Conservation (phyloP, 345 rosid genomes). For the Brassica nigra region DNA sequence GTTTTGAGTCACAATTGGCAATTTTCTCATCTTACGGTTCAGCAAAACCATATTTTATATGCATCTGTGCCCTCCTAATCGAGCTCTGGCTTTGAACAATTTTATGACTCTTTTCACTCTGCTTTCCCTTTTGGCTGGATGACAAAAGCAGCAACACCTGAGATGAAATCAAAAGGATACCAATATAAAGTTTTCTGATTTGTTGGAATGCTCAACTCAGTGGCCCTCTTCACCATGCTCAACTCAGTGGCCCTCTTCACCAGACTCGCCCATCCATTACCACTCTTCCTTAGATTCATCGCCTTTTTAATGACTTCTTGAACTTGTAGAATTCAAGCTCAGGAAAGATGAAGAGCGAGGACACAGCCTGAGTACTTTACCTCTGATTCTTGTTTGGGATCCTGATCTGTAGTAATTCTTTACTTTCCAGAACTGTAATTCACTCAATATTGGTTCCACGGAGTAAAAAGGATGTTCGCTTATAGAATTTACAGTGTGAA, state of each 20-base stretch:
- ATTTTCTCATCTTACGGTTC: background rate
- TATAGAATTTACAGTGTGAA: constrained; percentile 36
- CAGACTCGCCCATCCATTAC: constrained; percentile 15
- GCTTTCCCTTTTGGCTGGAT: constrained; percentile 25
- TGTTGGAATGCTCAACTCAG: constrained; percentile 31
- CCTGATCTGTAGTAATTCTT: background rate
- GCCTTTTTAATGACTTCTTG: constrained; percentile 41
- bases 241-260: constrained; percentile 46
- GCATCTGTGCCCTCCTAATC: background rate
- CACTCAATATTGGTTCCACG: constrained; percentile 19
- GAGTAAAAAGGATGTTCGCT: constrained; percentile 25
- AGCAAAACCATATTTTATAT: background rate
- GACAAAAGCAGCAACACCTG: constrained; percentile 20
- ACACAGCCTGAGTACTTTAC: constrained; percentile 1
- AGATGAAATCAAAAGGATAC: constrained; percentile 42
- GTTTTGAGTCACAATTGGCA: too few species aligned
- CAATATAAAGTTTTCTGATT: constrained; percentile 46
- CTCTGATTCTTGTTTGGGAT: background rate
- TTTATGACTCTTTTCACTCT: background rate
- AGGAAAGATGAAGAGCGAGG: constrained; percentile 36
- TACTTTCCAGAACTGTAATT: background rate
- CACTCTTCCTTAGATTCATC: constrained; percentile 32
- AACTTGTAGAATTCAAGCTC: constrained; percentile 49
- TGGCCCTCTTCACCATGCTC: constrained; percentile 47
- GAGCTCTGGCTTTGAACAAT: constrained; percentile 1